These are phyloP conservation scores for Ceraceosorus bombacis DNA, from an alignment of 1,284 basidiomycete genomes.

Conservation along the genomic window DNA sequence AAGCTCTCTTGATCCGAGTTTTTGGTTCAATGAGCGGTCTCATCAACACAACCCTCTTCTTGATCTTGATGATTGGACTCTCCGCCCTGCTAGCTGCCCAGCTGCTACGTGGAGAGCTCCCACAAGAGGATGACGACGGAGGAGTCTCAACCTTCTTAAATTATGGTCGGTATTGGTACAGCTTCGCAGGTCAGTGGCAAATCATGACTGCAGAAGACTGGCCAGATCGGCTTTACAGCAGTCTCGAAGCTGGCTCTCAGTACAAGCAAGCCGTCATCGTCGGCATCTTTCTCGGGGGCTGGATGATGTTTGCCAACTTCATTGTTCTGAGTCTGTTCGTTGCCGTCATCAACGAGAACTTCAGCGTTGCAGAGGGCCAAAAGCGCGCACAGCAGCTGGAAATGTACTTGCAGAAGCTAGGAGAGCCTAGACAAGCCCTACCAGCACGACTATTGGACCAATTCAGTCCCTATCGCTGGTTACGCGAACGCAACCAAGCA, in stretches of 20 bases:
- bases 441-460: slow-evolving; percentile 54
- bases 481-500: slow-evolving; percentile 55
- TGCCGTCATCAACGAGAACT: slow-evolving; percentile 97
- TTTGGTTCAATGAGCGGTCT: slow-evolving; percentile 89
- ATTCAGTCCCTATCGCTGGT: slow-evolving; percentile 80
- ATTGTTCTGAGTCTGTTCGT: slow-evolving; percentile 97
- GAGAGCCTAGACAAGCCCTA: slow-evolving; percentile 38
- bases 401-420: slow-evolving; percentile 52
- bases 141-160: slow-evolving; percentile 57
- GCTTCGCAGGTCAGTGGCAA: slow-evolving; percentile 83
- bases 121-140: slow-evolving; percentile 45
- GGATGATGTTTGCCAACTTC: slow-evolving; percentile 91
- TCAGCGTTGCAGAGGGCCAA: slow-evolving; percentile 81
- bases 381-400: slow-evolving; percentile 76
- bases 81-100: slow-evolving; percentile 73
- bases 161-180: slow-evolving; percentile 80
- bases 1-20: slow-evolving; percentile 55
- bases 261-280: slow-evolving; percentile 69
- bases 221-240: slow-evolving; percentile 71
- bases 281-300: slow-evolving; percentile 68
- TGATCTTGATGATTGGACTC: slow-evolving; percentile 80
- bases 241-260: slow-evolving; percentile 59
- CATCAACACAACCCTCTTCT: slow-evolving; percentile 86
- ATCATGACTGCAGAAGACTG: slow-evolving; percentile 93
- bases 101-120: slow-evolving; percentile 67